A percentile compares a stretch with the other conserved stretches of the same genome.
Conservation (phyloP, 2,329 filamentous ascomycete genomes). For the Fusarium gaditjirri region DNA sequence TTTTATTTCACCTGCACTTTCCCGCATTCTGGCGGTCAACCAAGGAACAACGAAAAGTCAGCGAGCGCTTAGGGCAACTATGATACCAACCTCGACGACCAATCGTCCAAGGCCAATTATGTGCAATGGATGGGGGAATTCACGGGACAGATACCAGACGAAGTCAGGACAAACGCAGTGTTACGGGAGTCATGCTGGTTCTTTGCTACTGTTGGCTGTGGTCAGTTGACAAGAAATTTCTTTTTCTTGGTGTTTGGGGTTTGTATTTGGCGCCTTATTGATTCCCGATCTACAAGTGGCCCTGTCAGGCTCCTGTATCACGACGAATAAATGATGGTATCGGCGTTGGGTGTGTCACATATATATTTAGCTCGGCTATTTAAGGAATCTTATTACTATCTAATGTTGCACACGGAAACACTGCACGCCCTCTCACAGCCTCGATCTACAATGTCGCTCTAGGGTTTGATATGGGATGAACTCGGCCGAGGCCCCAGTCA, state of each 20-base stretch:
- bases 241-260: constrained; percentile 32
- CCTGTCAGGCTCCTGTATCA: constrained; percentile 26
- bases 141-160: not conserved
- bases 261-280: constrained; percentile 28
- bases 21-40: constrained; percentile 34
- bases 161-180: not conserved
- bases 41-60: constrained; percentile 22
- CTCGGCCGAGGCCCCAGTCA: constrained; percentile 13
- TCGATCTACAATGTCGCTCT: not conserved
- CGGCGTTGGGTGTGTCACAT: constrained; percentile 35
- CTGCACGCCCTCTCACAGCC: constrained; percentile 7
- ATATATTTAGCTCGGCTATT: constrained; percentile 34
- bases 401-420: constrained; percentile 17
- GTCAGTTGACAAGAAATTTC: constrained; percentile 20
- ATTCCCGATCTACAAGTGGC: constrained; percentile 31
- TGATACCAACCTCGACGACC: constrained; percentile 12
- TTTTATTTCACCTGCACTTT: constrained; percentile 30
- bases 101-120: not conserved
- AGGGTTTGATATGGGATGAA: constrained; percentile 6
- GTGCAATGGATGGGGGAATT: not conserved
- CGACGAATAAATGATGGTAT: constrained; percentile 35
- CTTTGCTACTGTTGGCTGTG: not conserved
- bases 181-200: constrained; percentile 9
- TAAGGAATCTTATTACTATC: constrained; percentile 24
- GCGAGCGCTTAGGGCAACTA: constrained; percentile 30